Evolutionary conservation across 2,329 filamentous ascomycete species (phyloP).

Genomic region (Chaetomium olivaceum): DNA sequence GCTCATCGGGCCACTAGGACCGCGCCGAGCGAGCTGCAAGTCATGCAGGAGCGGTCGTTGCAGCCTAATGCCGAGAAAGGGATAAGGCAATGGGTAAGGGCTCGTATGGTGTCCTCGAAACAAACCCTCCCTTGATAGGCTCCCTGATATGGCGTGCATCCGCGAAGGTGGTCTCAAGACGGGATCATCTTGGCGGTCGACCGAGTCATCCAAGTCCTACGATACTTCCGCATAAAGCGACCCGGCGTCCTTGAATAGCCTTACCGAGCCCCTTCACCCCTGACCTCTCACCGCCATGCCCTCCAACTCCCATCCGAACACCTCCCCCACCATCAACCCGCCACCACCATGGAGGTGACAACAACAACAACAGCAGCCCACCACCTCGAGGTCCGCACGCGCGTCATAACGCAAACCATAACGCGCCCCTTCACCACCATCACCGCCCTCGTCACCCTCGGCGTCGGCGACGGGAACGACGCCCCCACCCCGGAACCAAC

Average conservation of each 20-base stretch:
- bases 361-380: neutral
- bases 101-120: neutral
- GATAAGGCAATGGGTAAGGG: conserved; percentile 16
- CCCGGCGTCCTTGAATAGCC: neutral
- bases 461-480: conserved; percentile 15
- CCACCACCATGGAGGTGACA: neutral
- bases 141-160: conserved; percentile 13
- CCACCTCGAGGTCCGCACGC: conserved; percentile 17
- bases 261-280: neutral
- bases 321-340: neutral
- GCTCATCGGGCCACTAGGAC: conserved; percentile 9
- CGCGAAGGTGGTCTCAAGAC: neutral
- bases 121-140: conserved; percentile 1
- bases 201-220: neutral
- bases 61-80: conserved; percentile 13
- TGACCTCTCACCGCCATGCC: neutral
- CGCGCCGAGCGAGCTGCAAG: neutral
- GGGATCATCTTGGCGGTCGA: conserved; percentile 12
- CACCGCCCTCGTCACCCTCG: conserved; percentile 40
- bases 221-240: neutral
- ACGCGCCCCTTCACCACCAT: conserved; percentile 41
- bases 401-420: conserved; percentile 43
- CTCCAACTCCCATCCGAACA: too few species aligned
- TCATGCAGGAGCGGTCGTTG: conserved; percentile 15
- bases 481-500: conserved; percentile 22